Conservation (phyloP, 805 yeast species). For the Clavispora carvajalis region DNA sequence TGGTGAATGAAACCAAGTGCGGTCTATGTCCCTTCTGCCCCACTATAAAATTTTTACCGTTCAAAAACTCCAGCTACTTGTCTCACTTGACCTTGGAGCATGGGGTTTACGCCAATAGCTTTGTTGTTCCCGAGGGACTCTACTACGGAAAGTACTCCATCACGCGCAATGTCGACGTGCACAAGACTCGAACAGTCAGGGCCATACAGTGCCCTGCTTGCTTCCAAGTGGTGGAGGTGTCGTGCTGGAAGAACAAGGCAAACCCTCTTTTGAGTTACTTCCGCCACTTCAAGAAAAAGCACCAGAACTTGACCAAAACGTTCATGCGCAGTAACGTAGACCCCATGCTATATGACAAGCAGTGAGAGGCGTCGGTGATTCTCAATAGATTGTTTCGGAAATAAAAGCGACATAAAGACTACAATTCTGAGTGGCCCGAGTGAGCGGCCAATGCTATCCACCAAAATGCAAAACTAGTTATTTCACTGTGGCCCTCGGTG, state of each 20-base stretch:
- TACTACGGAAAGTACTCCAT: conserved; percentile 23
- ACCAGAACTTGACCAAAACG: conserved; percentile 14
- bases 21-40: conserved; percentile 32
- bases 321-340: conserved; percentile 11
- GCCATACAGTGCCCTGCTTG: conserved; percentile 27
- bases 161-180: conserved; percentile 11
- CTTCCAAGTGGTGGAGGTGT: conserved; percentile 21
- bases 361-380: background rate
- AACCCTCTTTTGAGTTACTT: conserved; percentile 25
- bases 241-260: conserved; percentile 25
- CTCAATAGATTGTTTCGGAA: background rate
- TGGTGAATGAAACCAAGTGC: conserved; percentile 22
- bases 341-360: conserved; percentile 5
- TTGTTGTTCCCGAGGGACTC: conserved; percentile 27
- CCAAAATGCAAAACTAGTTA: no score
- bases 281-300: conserved; percentile 26
- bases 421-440: no score
- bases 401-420: no score
- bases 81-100: conserved; percentile 31
- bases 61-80: conserved; percentile 29
- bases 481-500: no score
- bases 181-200: conserved; percentile 16
- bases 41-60: conserved; percentile 23
- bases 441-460: no score
- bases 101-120: conserved; percentile 28